A percentile compares a stretch with the other conserved stretches of the same genome.
These are phyloP conservation scores for Starmerella floricola DNA, from an alignment of 805 yeast species.

Conservation along the genomic window DNA sequence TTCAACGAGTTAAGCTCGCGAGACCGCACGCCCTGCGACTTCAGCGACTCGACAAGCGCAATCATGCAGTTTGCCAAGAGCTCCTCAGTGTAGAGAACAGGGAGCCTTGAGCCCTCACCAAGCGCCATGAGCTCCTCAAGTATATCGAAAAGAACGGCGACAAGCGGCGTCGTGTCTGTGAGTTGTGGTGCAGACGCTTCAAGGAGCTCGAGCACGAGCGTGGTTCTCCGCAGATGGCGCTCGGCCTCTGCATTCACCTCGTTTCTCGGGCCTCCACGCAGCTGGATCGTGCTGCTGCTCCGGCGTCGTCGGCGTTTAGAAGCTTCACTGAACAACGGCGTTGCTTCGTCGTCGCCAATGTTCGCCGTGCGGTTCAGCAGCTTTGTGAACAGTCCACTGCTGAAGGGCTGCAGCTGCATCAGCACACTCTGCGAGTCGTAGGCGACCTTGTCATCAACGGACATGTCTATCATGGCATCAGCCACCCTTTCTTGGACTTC, in stretches of 20 bases:
- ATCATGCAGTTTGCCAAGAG: conserved; percentile 78
- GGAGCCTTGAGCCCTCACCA: conserved; percentile 82
- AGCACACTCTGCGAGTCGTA: conserved; percentile 38
- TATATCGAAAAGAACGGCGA: conserved; percentile 29
- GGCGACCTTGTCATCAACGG: conserved; percentile 32
- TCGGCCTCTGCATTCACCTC: conserved; percentile 67
- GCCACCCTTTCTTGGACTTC: conserved; percentile 49
- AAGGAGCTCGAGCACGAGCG: conserved; percentile 66
- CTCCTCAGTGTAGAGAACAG: conserved; percentile 85
- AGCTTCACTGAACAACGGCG: conserved; percentile 18
- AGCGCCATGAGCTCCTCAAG: conserved; percentile 40
- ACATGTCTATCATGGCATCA: conserved; percentile 47
- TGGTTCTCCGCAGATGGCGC: conserved; percentile 60
- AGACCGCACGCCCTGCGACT: conserved; percentile 7
- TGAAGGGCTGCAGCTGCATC: conserved; percentile 42
- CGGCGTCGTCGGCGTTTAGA: conserved; percentile 57
- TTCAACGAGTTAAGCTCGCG: conserved; percentile 51
- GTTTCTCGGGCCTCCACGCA: conserved; percentile 31
- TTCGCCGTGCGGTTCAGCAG: conserved; percentile 34
- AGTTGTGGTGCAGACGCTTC: conserved; percentile 34
- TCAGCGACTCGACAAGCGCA: conserved; percentile 42
- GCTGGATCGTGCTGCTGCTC: conserved; percentile 57
- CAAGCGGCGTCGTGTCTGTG: conserved; percentile 19
- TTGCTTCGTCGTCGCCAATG: not conserved
- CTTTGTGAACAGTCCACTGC: conserved; percentile 45